Conservation (phyloP, 441 rosid species). For the Eutrema salsugineum region DNA sequence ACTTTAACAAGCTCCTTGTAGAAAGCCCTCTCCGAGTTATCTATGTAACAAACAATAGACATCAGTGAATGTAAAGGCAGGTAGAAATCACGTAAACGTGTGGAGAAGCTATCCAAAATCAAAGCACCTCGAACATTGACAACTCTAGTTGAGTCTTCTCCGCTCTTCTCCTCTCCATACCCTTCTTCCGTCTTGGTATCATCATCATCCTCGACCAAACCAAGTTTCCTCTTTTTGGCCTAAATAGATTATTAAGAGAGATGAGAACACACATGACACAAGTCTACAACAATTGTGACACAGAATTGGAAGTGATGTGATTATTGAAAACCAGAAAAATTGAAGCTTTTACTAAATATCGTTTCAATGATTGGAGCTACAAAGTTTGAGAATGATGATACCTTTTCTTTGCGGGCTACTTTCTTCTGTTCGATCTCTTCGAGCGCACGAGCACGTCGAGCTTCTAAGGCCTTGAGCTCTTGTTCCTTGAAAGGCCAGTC, state of each 20-base stretch:
- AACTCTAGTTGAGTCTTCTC: constrained; percentile 23
- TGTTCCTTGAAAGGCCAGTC: constrained; percentile 99
- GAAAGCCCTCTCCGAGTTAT: constrained; percentile 84
- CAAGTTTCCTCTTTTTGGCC: constrained; percentile 83
- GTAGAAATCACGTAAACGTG: background rate
- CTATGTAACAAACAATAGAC: constrained; percentile 37
- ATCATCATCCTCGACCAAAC: constrained; percentile 48
- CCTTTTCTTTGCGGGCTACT: constrained; percentile 91
- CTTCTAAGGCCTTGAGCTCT: constrained; percentile 93
- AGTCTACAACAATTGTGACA: background rate
- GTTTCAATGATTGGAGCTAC: too few relatives aligned
- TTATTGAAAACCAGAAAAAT: background rate
- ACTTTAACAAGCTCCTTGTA: constrained; percentile 95
- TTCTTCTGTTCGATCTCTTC: constrained; percentile 91
- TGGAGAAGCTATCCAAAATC: background rate
- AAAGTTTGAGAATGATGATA: constrained; percentile 18
- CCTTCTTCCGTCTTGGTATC: constrained; percentile 31
- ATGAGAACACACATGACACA: background rate
- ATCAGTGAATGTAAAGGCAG: background rate
- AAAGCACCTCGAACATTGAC: constrained; percentile 53
- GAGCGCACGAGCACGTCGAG: constrained; percentile 78
- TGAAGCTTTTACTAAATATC: too few relatives aligned
- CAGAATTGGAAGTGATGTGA: background rate
- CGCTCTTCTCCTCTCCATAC: constrained; percentile 11
- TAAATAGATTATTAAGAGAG: constrained; percentile 20